Evolutionary conservation across 441 rosid species (phyloP), one percentile per base, ranked within the genome.

Genomic region (Euphorbia celastroides): DNA sequence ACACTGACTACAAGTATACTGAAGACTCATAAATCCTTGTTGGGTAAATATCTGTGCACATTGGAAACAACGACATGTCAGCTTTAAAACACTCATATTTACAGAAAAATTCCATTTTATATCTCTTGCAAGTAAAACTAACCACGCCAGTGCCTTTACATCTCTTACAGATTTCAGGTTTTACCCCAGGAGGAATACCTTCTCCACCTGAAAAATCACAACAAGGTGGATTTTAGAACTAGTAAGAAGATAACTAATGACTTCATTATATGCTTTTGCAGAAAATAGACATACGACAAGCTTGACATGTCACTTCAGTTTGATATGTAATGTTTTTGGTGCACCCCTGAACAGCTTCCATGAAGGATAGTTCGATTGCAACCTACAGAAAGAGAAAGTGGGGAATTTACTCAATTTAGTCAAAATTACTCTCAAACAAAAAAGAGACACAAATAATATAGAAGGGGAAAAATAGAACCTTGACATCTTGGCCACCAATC

Each of bases 311-410:
- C 66, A 92, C 56, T 2, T 90, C 92, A 28, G 99, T 88, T 79
- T 87, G 89, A 77, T 88, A 95, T 70, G 88, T 71, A 72, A 95
- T 72, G 44, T 84, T 80, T 85, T 92, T 95, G 74, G 80, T 75
- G 81, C 98, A 92, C 73, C 98, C 99, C 69, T 89, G 98, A 75
- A 95, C 96, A 68, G 98, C 99, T 84, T 95, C 99, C 99, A 95
- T 95, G 81, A 95, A 95, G 57, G 99, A 95, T 58, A 95, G 73
- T 73, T 95, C 98, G 64, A 95, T 58, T 30, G 90, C 68, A 77
- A 85, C 92, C 99, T 95, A 73, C 28, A 71, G 60, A 74, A 48
- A 16, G 31, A 30, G 61, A 57, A 27, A 23, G 34, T 12, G 7
- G 27, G 12, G 63, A n/a, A 54, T 12, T 30, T 16, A 32, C n/a